A percentile compares a stretch with the other conserved stretches of the same genome.
phyloP scores from a whole-genome alignment of 2,329 filamentous ascomycete genomes.

The Claviceps cyperi region DNA sequence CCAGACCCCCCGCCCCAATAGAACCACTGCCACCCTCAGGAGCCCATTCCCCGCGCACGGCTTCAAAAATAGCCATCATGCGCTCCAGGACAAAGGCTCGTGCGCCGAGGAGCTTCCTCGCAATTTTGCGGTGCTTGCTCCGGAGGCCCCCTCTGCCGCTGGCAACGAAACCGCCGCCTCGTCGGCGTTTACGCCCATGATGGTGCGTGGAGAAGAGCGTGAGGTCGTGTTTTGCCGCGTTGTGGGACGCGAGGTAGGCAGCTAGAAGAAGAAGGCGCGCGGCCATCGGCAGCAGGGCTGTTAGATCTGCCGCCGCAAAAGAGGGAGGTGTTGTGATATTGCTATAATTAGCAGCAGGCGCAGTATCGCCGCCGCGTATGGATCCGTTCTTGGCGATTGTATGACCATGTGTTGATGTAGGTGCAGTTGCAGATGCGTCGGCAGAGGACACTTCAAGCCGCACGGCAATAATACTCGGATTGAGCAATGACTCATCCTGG shows the following conservation, averaged over 20 bases:
- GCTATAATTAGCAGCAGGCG: neutral
- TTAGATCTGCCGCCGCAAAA: constrained; percentile 27
- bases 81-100: constrained; percentile 66
- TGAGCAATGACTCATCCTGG: constrained; percentile 55
- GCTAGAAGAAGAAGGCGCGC: constrained; percentile 61
- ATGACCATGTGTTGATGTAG: neutral
- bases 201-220: constrained; percentile 63
- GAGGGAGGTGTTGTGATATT: neutral
- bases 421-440: neutral
- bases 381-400: neutral
- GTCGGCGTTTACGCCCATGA: constrained; percentile 33
- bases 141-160: constrained; percentile 14
- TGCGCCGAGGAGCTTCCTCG: constrained; percentile 61
- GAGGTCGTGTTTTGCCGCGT: constrained; percentile 57
- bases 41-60: constrained; percentile 44
- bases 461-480: constrained; percentile 43
- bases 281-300: constrained; percentile 51
- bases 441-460: constrained; percentile 3
- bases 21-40: constrained; percentile 12
- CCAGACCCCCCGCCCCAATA: constrained; percentile 21
- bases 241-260: constrained; percentile 71
- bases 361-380: neutral
- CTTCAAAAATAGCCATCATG: constrained; percentile 62
- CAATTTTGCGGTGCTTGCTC: constrained; percentile 54
- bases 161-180: constrained; percentile 30